Conservation (phyloP, 345 rosid genomes). For the Viola odorata region DNA sequence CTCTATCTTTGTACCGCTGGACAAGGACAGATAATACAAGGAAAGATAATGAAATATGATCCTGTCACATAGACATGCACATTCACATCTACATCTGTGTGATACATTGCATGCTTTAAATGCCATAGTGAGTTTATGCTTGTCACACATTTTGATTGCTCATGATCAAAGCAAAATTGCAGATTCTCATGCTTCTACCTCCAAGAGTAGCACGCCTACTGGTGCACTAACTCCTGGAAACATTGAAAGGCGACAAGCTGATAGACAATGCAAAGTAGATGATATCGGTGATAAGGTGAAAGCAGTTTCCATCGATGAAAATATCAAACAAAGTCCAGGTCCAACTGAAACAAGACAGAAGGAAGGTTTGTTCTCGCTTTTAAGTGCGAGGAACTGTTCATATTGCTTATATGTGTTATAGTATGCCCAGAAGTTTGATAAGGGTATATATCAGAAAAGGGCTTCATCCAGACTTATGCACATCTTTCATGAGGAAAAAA, state of each 20-base stretch:
- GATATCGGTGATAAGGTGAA: constrained; percentile 24
- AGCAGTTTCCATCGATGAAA: constrained; percentile 23
- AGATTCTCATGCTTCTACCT: constrained; percentile 26
- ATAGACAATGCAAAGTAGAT: constrained; percentile 23
- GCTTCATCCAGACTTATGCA: too few species aligned
- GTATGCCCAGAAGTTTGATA: too few species aligned
- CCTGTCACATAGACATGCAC: neutral
- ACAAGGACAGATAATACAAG: neutral
- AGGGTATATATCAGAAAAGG: too few species aligned
- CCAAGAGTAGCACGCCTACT: constrained; percentile 26
- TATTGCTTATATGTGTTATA: too few species aligned
- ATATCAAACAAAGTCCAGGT: constrained; percentile 49
- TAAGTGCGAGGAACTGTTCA: neutral
- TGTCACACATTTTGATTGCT: too few species aligned
- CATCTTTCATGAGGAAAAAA: too few species aligned
- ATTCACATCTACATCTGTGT: too few species aligned
- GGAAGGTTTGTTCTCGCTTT: constrained; percentile 43
- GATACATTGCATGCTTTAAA: too few species aligned
- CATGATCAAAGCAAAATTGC: neutral
- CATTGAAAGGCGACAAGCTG: constrained; percentile 22
- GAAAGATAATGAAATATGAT: neutral
- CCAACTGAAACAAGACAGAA: constrained; percentile 54
- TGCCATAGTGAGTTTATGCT: too few species aligned
- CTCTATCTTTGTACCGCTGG: neutral
- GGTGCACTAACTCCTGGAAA: constrained; percentile 21